Evolutionary conservation across 2,329 filamentous ascomycete species (phyloP), one percentile per base, ranked within the genome.

Genomic region (Fusarium sp.): DNA sequence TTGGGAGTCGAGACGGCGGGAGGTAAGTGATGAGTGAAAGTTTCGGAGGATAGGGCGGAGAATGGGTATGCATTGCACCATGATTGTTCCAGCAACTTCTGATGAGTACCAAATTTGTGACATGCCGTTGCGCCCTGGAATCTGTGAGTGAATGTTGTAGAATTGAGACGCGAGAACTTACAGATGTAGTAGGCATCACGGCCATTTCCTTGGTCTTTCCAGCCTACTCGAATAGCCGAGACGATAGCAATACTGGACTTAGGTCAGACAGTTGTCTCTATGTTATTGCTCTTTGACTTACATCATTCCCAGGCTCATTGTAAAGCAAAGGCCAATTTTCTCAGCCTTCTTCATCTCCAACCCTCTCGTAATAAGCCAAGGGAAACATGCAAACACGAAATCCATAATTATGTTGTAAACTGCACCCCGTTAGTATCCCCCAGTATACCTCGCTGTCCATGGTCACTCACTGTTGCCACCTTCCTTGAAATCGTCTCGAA

Each of bases 391-490:
- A 71, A 88, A 84, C 1, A 86, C 70, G 44, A 88, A 86, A 65
- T 88, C 86, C 84, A 87, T 87, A 33, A 87, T 79, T 61, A 87
- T 84, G 74, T 87, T 87, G 75, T 86, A 87, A 9, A 86, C 85
- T 87, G 65, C 3, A 41, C 5, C 20, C 5, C 5, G 36, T 72
- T 9, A 61, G 55, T 72, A 53, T 41, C 1, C 7, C 7, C 11
- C 9, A 12, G 2, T 5, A 5, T 7, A 2, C 0, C 6, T 4
- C 9, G 12, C 36, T 7, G 9, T 6, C 4, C 1, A 20, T 18
- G 3, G 5, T 4, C n/a, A 70, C 84, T 76, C 65, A 86, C 85
- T 80, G 68, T 87, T 87, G 38, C 86, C 86, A 13, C 83, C 85
- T 59, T 85, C 83, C 66, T 87, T 87, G 71, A 86, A 86, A 41